Conservation (phyloP, 305 asterid species). For the Fraxinus ornus region DNA sequence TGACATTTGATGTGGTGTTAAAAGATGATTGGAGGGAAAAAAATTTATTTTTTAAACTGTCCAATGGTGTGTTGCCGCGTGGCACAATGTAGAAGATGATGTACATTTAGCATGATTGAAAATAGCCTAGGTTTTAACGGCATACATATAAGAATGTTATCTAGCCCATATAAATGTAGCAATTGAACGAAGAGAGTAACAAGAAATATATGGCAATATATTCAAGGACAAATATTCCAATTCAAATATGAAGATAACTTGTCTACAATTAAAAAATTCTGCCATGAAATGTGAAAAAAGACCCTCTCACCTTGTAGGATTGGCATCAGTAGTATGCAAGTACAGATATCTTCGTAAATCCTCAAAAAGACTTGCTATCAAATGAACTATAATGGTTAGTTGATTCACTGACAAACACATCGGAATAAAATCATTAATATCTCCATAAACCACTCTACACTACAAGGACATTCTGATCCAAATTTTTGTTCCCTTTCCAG, state of each 20-base stretch:
- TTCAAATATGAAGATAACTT: neutral
- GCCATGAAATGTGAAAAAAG: slow-evolving; percentile 1
- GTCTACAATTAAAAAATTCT: neutral
- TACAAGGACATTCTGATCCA: neutral
- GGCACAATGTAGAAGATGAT: too few species aligned
- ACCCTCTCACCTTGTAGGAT: neutral
- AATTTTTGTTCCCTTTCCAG: neutral
- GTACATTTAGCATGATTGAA: neutral
- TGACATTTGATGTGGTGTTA: neutral
- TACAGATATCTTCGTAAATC: neutral
- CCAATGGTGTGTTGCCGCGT: neutral
- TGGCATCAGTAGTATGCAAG: neutral
- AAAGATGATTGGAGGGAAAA: neutral
- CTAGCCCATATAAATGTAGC: neutral
- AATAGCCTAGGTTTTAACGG: neutral
- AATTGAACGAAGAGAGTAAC: neutral
- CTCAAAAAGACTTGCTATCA: neutral
- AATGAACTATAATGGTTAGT: neutral
- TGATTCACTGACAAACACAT: neutral
- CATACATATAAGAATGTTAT: neutral
- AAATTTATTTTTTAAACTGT: too few species aligned
- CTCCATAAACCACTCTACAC: neutral
- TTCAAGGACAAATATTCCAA: neutral
- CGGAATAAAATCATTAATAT: neutral
- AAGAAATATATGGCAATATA: neutral